Evolutionary conservation across 2,329 filamentous ascomycete species (phyloP), one percentile per base, ranked within the genome.

Genomic region (Verticillium klebahnii): DNA sequence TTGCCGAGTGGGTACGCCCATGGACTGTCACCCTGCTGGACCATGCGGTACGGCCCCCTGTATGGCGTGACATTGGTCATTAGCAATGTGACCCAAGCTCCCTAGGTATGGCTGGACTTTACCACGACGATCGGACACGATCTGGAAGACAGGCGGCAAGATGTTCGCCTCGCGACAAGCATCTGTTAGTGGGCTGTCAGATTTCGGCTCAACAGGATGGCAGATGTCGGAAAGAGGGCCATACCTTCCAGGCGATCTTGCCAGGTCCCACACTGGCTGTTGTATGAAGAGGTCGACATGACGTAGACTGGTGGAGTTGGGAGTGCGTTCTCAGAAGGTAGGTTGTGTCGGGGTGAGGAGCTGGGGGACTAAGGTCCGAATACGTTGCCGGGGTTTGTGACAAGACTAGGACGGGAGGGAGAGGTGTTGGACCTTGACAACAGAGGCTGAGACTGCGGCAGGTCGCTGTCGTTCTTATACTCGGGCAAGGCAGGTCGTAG

Each of bases 41-140:
- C 93, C 93, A 97, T 62, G 93, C 93, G 62, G 93, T 97, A 69
- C 93, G 90, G 67, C 92, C 92, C 68, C 92, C 93, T 95, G 69
- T 40, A 59, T 34, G 50, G n/a, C 19, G 40, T 23, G 40, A 23
- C 55, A 56, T 39, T 34, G 29, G n/a, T 36, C 37, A 57, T 45
- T 40, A 31, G 54, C 25, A 34, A 32, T 32, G 25, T 17, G 25
- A 15, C 31, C 29, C 54, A 17, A 56, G 14, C n/a, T 31, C 8
- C 32, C 29, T 25, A 17, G n/a, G 11, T 14, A 17, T 45, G 19
- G 34, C 62, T 63, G 60, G 55, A 54, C 67, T 78, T 69, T 81
- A 90, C 89, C 89, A 83, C 89, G 83, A 72, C 89, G 85, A 74
- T 92, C 90, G 69, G 90, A 92, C 59, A 91, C 84, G 68, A 91